phyloP scores from a whole-genome alignment of 1,284 basidiomycete genomes.

The Cryptococcus hybrid region DNA sequence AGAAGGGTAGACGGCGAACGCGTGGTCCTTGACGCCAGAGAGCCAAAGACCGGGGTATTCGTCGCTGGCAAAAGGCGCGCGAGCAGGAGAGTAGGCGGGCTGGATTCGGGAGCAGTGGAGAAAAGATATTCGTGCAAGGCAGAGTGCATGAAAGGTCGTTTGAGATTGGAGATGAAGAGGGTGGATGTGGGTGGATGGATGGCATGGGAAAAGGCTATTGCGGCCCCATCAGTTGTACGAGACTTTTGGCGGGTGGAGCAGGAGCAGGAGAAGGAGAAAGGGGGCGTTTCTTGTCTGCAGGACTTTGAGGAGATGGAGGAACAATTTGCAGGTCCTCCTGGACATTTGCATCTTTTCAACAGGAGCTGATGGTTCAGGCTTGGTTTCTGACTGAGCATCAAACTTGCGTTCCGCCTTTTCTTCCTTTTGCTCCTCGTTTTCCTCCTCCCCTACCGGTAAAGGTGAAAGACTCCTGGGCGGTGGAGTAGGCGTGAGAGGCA shows the following conservation, averaged over 20 bases:
- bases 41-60: constrained; percentile 44
- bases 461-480: constrained; percentile 17
- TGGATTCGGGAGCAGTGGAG: too few relatives aligned
- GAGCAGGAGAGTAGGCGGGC: constrained; percentile 5
- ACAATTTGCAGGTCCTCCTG: not conserved
- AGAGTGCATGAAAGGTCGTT: constrained; percentile 39
- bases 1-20: constrained; percentile 35
- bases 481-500: constrained; percentile 16
- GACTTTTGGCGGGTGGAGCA: not conserved
- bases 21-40: constrained; percentile 42
- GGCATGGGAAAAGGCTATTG: constrained; percentile 22
- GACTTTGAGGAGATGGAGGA: not conserved
- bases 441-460: constrained; percentile 1
- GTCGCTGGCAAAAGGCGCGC: constrained; percentile 14
- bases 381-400: not conserved
- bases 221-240: not conserved
- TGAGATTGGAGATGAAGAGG: constrained; percentile 48
- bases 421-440: not conserved
- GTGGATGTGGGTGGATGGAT: constrained; percentile 38
- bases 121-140: constrained; percentile 33
- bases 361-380: not conserved
- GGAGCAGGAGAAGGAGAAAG: not conserved
- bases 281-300: not conserved
- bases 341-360: too few relatives aligned
- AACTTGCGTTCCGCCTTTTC: not conserved